Base-by-base conservation (phyloP, 352 stramenopile species). In the Phytophthora pluvialis region DNA sequence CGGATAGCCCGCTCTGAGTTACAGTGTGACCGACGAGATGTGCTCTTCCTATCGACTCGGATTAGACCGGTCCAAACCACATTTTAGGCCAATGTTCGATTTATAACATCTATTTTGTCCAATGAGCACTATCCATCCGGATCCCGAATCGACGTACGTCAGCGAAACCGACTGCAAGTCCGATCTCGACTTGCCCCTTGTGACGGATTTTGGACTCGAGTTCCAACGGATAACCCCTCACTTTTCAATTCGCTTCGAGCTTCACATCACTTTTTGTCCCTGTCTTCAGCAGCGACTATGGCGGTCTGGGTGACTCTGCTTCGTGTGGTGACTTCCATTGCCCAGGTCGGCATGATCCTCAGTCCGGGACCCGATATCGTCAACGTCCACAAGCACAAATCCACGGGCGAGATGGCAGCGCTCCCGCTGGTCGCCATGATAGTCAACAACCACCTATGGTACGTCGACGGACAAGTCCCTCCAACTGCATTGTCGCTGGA, bases 381-480 rank as follows among this genome's bases (percentile, higher is more conserved):
- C 46, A 70, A 62, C 38, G 51, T 67, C 7, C 47, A 46, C 50
- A 65, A 67, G 21, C 49, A 52, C 31, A 73, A 73, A 49, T 64
- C 46, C 29, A 66, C 60, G 0, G 70, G 70, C 32, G 54, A 62
- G n/a, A 66, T 72, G 64, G 54, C 56, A 5, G 42, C 68, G 5
- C 55, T 72, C 2, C 70, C 70, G 18, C 33, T 77, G 2, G 45
- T 77, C 1, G 66, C 60, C 3, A 73, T 77, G 64, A 51, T 70
- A 40, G 51, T 73, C 39, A 74, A 67, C 60, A 68, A 71, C 58
- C 55, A 71, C 43, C 46, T 73, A 11, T 73, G 64, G 59, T 72
- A 35, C n/a, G 49, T 29, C 15, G 12, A 4, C 18, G 5, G 12
- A 26, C 16, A 48, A 64, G 28, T 47, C 12, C 11, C 35, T n/a